Conservation (phyloP, 1,139 yeast genomes). For the Nematodospora anomalae region DNA sequence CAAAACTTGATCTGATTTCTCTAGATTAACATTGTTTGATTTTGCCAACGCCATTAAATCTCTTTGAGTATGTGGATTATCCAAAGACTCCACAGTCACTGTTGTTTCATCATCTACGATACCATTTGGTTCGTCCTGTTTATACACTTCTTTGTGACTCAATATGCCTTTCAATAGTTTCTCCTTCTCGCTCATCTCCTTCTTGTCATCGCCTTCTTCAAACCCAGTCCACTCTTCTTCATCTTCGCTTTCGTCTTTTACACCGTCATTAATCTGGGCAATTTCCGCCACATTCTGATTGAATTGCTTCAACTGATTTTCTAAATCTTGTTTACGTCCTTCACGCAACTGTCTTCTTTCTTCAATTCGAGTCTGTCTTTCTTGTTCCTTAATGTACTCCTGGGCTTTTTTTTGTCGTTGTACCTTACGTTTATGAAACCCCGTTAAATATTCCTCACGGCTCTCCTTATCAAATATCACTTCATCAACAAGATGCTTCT, state of each 20-base stretch:
- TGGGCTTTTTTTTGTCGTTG: conserved; percentile 86
- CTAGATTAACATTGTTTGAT: conserved; percentile 62
- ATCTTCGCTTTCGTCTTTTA: conserved; percentile 36
- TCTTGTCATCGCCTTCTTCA: conserved; percentile 7
- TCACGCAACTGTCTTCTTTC: conserved; percentile 71
- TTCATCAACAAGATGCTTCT: conserved; percentile 71
- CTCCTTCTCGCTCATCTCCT: conserved; percentile 24
- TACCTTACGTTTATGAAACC: conserved; percentile 90
- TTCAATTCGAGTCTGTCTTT: conserved; percentile 67
- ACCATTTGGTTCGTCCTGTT: conserved; percentile 40
- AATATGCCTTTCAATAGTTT: conserved; percentile 41
- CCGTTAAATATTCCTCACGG: conserved; percentile 81
- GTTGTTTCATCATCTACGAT: conserved; percentile 54
- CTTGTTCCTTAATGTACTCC: conserved; percentile 72
- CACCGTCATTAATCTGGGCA: conserved; percentile 31
- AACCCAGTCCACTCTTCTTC: conserved; percentile 16
- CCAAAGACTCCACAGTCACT: conserved; percentile 59
- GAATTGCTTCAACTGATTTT: conserved; percentile 59
- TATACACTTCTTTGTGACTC: conserved; percentile 45
- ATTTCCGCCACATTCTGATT: conserved; percentile 53
- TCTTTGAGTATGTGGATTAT: conserved; percentile 36
- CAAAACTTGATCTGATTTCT: conserved; percentile 58
- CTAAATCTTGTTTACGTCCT: conserved; percentile 66
- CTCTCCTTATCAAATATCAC: conserved; percentile 77
- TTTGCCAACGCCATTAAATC: conserved; percentile 54